Evolutionary conservation across 73 alveolate species (phyloP).

Genomic region (Paramecium caudatum): DNA sequence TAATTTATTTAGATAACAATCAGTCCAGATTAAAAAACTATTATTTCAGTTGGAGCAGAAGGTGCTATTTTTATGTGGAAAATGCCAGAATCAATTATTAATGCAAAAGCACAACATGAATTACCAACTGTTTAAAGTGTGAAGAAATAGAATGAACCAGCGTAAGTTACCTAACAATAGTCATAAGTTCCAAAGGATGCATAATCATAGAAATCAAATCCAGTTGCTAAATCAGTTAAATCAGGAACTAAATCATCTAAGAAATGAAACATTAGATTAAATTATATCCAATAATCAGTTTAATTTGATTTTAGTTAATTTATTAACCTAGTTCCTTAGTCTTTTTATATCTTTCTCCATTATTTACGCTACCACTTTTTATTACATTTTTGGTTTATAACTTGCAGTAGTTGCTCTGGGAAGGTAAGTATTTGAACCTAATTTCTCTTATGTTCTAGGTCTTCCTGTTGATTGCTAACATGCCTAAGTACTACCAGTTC

Average conservation of each 20-base stretch:
- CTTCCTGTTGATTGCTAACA: background rate
- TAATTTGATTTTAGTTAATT: background rate
- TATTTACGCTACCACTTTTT: background rate
- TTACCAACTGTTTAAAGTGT: conserved; percentile 68
- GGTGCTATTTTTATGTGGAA: conserved; percentile 99
- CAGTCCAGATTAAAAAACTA: conserved; percentile 91
- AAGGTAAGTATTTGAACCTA: background rate
- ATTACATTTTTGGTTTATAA: background rate
- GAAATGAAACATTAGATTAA: conserved; percentile 30
- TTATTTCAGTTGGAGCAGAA: conserved; percentile 93
- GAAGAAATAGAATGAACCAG: background rate
- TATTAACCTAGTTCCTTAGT: background rate
- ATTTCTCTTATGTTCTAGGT: background rate
- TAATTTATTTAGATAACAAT: conserved; percentile 80
- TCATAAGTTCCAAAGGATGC: conserved; percentile 43
- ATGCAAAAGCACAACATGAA: conserved; percentile 70
- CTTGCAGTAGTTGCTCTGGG: background rate
- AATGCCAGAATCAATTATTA: conserved; percentile 90
- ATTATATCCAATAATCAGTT: conserved; percentile 6
- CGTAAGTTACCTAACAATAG: background rate
- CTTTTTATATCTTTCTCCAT: conserved; percentile 15
- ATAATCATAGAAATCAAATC: conserved; percentile 37
- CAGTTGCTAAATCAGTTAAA: conserved; percentile 14
- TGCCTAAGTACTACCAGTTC: conserved; percentile 19
- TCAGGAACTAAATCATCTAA: conserved; percentile 28